Evolutionary conservation across 345 rosid species (phyloP).

Genomic region (Anacardium occidentale): DNA sequence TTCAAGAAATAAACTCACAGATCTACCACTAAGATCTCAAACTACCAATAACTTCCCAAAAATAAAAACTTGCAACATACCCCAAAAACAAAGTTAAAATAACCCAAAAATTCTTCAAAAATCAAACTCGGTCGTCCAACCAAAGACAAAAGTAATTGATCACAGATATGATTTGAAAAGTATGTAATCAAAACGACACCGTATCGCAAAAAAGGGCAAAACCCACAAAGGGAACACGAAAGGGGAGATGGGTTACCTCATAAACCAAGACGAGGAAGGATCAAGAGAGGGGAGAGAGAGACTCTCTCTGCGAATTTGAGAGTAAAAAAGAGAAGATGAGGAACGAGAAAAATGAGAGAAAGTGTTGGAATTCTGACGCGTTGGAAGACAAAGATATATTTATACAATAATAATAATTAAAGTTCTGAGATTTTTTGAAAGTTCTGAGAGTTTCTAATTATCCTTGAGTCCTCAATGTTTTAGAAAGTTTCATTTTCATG

Average conservation of each 20-base stretch:
- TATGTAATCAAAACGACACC: too few relatives aligned
- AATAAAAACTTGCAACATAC: background rate
- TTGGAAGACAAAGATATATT: background rate
- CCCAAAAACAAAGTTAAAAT: background rate
- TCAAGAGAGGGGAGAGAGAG: slow-evolving; percentile 31
- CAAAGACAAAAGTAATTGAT: too few relatives aligned
- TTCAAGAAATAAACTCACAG: background rate
- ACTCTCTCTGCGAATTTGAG: slow-evolving; percentile 14
- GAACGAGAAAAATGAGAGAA: background rate
- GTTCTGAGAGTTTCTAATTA: too few relatives aligned
- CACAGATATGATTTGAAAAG: too few relatives aligned
- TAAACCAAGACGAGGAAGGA: slow-evolving; percentile 38
- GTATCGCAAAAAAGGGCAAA: too few relatives aligned
- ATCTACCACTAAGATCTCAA: slow-evolving; percentile 4
- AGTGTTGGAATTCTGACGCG: background rate
- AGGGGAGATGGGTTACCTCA: slow-evolving; percentile 32
- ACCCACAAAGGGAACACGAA: background rate
- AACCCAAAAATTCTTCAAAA: background rate
- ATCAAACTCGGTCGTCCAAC: background rate
- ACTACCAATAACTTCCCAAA: background rate
- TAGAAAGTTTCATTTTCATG: too few relatives aligned
- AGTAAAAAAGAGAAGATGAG: background rate
- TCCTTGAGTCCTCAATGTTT: too few relatives aligned
- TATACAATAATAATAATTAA: background rate
- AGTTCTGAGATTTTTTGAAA: too few relatives aligned